Evolutionary conservation across 2,329 filamentous ascomycete species (phyloP), one percentile per base, ranked within the genome.

Genomic region (Trichoderma semiorbis): DNA sequence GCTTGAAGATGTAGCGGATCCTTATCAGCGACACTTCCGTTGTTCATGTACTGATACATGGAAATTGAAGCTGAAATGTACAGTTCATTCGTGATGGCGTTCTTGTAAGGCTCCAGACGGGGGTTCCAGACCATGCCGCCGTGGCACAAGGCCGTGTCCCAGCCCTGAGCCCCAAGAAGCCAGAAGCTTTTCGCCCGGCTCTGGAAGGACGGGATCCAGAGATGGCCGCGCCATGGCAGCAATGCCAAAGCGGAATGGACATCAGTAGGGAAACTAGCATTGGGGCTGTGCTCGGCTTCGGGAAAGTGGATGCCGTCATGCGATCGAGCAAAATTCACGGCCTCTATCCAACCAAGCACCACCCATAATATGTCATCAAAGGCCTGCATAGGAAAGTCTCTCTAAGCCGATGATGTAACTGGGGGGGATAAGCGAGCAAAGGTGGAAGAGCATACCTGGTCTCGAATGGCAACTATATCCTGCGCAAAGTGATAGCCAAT

Each of bases 341-440:
- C 89, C 78, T 97, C 93, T 67, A 98, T 84, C 95, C 95, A 98
- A 74, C 92, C 93, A 47, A 98, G 86, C 3, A 97, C 94, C 1
- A 98, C 94, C 95, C 95, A 98, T 3, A 97, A 87, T 83, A 97
- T 97, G 79, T 98, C 95, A 78, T 98, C 95, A 79, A 91, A 97
- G 0, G 95, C 95, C 84, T 96, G 3, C 3, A 21, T 14, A 5
- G 7, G 11, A 26, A 26, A 21, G 11, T 53, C 8, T 30, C 7
- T 32, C 24, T 21, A 53, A 61, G 36, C 30, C 43, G 7, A 62
- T 3, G 30, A 60, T 60, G 34, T 60, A 21, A 21, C 16, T 60
- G 12, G 30, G 16, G 18, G 8, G 30, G 8, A 7, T 5, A 12
- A 7, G 28, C n/a, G 57, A 18, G 3, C 2, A 14, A 43, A 21